Percentiles rank a stretch among this genome's conserved stretches.
phyloP scores from a whole-genome alignment of 805 yeast species.

The Torulaspora microellipsoides region DNA sequence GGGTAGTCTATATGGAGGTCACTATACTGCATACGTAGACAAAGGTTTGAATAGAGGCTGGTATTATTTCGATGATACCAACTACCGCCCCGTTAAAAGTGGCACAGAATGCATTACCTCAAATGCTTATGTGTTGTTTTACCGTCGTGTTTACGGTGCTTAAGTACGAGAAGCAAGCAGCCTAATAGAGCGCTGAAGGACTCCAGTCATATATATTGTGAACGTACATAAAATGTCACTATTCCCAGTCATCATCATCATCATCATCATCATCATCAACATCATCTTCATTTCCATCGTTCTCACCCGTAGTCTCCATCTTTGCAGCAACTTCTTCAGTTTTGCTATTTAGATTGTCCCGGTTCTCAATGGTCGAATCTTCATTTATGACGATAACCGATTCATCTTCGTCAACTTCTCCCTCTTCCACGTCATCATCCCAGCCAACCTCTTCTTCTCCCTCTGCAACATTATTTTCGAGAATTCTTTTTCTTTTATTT shows the following conservation, averaged over 20 bases:
- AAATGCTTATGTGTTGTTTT: conserved; percentile 82
- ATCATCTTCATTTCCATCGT: conserved; percentile 49
- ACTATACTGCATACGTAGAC: conserved; percentile 76
- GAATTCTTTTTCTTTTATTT: conserved; percentile 56
- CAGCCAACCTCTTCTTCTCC: conserved; percentile 36
- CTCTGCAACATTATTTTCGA: conserved; percentile 37
- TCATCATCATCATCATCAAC: conserved; percentile 31
- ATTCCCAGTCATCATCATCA: conserved; percentile 64
- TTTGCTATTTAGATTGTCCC: conserved; percentile 2
- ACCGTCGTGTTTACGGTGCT: conserved; percentile 40
- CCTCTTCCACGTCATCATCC: conserved; percentile 38
- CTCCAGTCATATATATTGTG: not conserved
- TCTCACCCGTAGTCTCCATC: conserved; percentile 28
- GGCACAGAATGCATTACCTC: conserved; percentile 54
- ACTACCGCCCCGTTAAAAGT: conserved; percentile 48
- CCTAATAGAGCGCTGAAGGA: not conserved
- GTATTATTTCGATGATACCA: conserved; percentile 80
- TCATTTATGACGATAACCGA: conserved; percentile 14
- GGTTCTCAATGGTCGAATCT: conserved; percentile 10
- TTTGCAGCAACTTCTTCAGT: conserved; percentile 4
- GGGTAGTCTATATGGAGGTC: conserved; percentile 82
- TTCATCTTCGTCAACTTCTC: conserved; percentile 18
- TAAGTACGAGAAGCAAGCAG: not conserved
- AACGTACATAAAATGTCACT: conserved; percentile 9
- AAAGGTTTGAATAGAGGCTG: conserved; percentile 60